Evolutionary conservation across 1,284 basidiomycete species (phyloP).

Genomic region (Cryptococcus jaspeensis): DNA sequence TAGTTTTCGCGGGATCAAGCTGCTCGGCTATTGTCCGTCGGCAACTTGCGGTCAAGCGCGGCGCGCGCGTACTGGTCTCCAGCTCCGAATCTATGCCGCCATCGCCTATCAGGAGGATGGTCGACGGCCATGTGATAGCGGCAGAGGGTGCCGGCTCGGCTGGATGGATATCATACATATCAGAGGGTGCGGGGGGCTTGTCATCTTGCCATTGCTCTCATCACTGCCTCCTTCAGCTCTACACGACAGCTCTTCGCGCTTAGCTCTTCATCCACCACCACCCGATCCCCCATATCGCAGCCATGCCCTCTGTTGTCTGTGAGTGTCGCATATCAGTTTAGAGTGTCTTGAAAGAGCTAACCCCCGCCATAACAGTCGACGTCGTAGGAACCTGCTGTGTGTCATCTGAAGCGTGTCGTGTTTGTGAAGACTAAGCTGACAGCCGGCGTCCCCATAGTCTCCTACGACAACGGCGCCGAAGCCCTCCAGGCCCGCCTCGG

Average conservation of each 20-base stretch:
- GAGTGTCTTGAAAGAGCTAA: neutral
- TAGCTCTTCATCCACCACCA: neutral
- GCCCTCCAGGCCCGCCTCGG: constrained; percentile 29
- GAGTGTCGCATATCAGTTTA: constrained; percentile 4
- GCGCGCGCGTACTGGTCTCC: too few species aligned
- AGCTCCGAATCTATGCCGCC: too few species aligned
- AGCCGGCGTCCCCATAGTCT: constrained; percentile 14
- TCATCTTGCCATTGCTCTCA: too few species aligned
- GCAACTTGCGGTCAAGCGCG: too few species aligned
- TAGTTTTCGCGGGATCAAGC: neutral
- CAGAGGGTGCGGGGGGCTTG: too few species aligned
- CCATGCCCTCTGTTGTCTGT: constrained; percentile 36
- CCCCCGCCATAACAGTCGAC: constrained; percentile 31
- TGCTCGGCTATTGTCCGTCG: too few species aligned
- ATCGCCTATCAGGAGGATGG: too few species aligned
- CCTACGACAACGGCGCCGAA: constrained; percentile 32
- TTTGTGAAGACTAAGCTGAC: neutral
- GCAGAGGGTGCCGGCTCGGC: too few species aligned
- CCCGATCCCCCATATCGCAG: neutral
- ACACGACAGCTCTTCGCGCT: neutral
- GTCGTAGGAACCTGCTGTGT: constrained; percentile 27
- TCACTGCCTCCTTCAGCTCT: too few species aligned
- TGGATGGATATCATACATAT: too few species aligned
- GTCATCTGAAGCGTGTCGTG: too few species aligned
- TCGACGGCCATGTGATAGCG: too few species aligned